A percentile compares a stretch with the other conserved stretches of the same genome.
Conservation (phyloP, 148 eudicot genomes). For the Amaranthus cruentus region DNA sequence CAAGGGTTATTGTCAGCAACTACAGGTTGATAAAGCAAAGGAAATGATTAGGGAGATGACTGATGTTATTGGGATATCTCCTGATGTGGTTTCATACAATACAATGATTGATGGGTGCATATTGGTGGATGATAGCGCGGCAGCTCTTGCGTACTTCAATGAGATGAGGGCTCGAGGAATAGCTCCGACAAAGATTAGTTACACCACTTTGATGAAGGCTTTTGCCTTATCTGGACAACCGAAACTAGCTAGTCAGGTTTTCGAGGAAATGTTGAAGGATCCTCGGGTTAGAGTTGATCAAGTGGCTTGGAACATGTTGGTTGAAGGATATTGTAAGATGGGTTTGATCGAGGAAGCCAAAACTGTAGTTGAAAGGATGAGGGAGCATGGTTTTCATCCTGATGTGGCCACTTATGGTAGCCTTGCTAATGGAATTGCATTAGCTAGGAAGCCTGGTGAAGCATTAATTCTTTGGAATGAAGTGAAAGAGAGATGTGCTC, state of each 20-base stretch:
- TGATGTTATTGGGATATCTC: slow-evolving; percentile 46
- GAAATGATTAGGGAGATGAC: slow-evolving; percentile 64
- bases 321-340: slow-evolving; percentile 72
- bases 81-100: slow-evolving; percentile 92
- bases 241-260: slow-evolving; percentile 68
- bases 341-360: slow-evolving; percentile 83
- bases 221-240: slow-evolving; percentile 91
- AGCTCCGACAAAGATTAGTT: slow-evolving; percentile 86
- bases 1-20: slow-evolving; percentile 86
- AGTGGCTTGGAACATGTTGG: slow-evolving; percentile 94
- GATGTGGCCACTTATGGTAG: slow-evolving; percentile 89
- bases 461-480: slow-evolving; percentile 90
- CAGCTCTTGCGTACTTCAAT: slow-evolving; percentile 74
- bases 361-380: slow-evolving; percentile 60
- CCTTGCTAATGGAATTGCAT: slow-evolving; percentile 81
- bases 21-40: slow-evolving; percentile 75
- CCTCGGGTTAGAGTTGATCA: slow-evolving; percentile 85
- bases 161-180: slow-evolving; percentile 88
- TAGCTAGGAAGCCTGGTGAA: slow-evolving; percentile 93
- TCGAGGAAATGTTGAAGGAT: slow-evolving; percentile 90
- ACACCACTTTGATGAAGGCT: slow-evolving; percentile 97
- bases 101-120: slow-evolving; percentile 89
- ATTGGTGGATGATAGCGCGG: slow-evolving; percentile 73
- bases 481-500: slow-evolving; percentile 70
- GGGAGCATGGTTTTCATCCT: slow-evolving; percentile 62